These are phyloP conservation scores for Rheum nobile DNA, from an alignment of 148 eudicot species.

Conservation along the genomic window DNA sequence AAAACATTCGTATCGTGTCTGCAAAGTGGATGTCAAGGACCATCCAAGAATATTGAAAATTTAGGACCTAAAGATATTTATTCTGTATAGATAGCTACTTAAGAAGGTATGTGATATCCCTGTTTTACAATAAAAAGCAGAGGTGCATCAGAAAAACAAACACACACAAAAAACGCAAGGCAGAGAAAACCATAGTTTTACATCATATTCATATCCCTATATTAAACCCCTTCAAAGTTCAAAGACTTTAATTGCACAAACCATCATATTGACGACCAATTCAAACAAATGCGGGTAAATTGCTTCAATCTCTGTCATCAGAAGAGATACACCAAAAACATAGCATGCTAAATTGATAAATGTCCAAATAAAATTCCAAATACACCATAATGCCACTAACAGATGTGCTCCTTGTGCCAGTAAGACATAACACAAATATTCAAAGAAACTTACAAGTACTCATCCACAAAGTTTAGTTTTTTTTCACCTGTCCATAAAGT, in stretches of 20 bases:
- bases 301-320: neutral
- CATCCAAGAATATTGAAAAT: neutral
- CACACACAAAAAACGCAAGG: neutral
- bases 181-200: neutral
- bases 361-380: too few relatives aligned
- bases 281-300: neutral
- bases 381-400: neutral
- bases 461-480: neutral
- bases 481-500: neutral
- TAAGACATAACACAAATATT: neutral
- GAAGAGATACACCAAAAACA: too few relatives aligned
- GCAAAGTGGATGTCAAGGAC: constrained; percentile 1
- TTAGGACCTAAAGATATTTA: neutral
- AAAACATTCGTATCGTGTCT: neutral
- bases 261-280: neutral
- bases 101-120: neutral
- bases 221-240: neutral
- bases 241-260: neutral
- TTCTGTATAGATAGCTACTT: neutral
- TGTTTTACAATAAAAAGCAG: neutral
- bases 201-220: neutral
- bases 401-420: neutral
- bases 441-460: neutral
- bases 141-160: too few relatives aligned
- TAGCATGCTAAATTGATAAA: neutral